Percentiles rank a stretch among this genome's conserved stretches.
Evolutionary conservation across 345 rosid species (phyloP).

Genomic region (Eucalyptus erythrocorys): DNA sequence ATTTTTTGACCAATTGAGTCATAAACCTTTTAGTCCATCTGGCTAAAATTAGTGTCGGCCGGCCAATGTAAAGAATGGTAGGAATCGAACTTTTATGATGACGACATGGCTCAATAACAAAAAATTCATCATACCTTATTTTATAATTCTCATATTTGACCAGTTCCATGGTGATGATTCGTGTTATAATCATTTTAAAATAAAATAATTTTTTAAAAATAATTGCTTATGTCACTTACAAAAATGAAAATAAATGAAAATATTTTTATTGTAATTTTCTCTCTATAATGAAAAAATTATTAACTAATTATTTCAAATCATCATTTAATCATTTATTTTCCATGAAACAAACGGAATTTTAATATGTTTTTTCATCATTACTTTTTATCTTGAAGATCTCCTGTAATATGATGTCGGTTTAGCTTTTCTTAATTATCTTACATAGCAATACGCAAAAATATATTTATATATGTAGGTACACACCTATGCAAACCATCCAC

Average conservation of each 20-base stretch:
- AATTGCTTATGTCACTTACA: neutral
- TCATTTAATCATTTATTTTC: too few relatives aligned
- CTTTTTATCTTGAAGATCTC: neutral
- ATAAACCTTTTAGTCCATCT: too few relatives aligned
- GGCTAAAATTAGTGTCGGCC: too few relatives aligned
- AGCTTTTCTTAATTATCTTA: neutral
- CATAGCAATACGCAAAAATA: neutral
- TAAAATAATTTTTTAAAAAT: neutral
- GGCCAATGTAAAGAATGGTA: neutral
- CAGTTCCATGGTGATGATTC: neutral
- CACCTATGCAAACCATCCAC: neutral
- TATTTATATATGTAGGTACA: neutral
- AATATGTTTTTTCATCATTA: neutral
- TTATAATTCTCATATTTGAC: neutral
- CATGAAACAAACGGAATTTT: rapidly evolving
- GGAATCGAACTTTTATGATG: neutral
- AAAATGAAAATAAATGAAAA: too few relatives aligned
- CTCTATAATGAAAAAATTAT: too few relatives aligned
- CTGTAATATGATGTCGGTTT: rapidly evolving
- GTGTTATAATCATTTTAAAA: neutral
- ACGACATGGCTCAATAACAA: neutral
- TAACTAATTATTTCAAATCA: too few relatives aligned
- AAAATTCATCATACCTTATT: neutral
- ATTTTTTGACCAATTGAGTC: too few relatives aligned
- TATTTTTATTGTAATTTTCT: neutral